A percentile compares a stretch with the other conserved stretches of the same genome.
phyloP scores from a whole-genome alignment of 345 rosid genomes.

The Carallia brachiata region DNA sequence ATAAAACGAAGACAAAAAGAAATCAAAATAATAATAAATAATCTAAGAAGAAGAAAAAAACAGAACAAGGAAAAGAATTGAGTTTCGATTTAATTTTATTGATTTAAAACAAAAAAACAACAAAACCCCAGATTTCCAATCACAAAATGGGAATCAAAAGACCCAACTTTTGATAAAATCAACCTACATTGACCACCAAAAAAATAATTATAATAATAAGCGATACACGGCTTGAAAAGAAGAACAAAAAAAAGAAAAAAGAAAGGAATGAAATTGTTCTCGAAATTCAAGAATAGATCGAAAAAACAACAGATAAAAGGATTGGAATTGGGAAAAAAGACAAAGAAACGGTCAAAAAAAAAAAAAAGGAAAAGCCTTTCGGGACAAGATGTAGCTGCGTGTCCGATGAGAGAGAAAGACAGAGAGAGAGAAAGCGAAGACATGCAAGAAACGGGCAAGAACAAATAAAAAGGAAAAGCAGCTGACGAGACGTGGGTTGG shows the following conservation, averaged over 20 bases:
- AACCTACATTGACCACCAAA: conserved; percentile 35
- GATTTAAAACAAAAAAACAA: not conserved
- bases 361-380: not conserved
- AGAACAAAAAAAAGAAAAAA: not conserved
- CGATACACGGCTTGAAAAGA: not conserved
- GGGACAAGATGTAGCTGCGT: not conserved
- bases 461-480: not conserved
- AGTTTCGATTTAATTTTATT: not conserved
- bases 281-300: not conserved
- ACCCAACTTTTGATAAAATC: conserved; percentile 14
- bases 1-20: not conserved
- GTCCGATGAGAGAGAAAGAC: not conserved
- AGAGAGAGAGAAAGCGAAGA: not conserved
- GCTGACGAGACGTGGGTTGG: not conserved
- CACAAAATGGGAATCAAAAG: conserved; percentile 13
- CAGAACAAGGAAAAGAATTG: not conserved
- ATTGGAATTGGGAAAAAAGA: too few species aligned
- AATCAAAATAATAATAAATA: not conserved
- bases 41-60: not conserved
- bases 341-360: not conserved
- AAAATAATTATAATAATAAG: conserved; percentile 1
- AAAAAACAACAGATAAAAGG: not conserved
- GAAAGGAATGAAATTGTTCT: not conserved
- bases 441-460: not conserved
- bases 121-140: conserved; percentile 8